These are phyloP conservation scores for Vicia faba DNA, from an alignment of 306 rosid genomes.

Conservation along the genomic window DNA sequence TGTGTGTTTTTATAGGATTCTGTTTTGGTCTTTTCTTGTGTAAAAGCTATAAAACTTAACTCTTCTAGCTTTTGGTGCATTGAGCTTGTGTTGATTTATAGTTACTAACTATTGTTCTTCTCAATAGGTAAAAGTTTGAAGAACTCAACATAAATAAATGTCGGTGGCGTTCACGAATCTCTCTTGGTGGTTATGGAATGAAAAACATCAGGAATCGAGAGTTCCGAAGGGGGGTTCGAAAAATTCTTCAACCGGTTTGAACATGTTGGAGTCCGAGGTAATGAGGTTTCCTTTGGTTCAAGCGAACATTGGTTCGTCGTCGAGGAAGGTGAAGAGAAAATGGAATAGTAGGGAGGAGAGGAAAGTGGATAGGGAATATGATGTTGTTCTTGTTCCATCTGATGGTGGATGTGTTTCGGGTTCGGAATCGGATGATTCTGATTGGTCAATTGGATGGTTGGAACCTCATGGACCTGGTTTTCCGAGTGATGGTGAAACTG, in stretches of 20 bases:
- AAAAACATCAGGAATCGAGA: constrained; percentile 74
- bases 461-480: constrained; percentile 97
- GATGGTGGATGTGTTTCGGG: constrained; percentile 89
- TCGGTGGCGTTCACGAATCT: constrained; percentile 81
- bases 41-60: constrained; percentile 20
- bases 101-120: constrained; percentile 30
- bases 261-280: constrained; percentile 69
- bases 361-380: constrained; percentile 79
- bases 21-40: constrained; percentile 27
- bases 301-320: constrained; percentile 57
- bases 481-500: constrained; percentile 77
- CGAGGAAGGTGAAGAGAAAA: constrained; percentile 80
- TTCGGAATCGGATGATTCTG: constrained; percentile 87
- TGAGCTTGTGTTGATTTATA: constrained; percentile 8
- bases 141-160: constrained; percentile 46
- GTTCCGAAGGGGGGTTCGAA: constrained; percentile 54
- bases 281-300: constrained; percentile 70
- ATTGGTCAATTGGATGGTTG: constrained; percentile 96
- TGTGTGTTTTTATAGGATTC: constrained; percentile 22
- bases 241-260: constrained; percentile 57
- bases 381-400: constrained; percentile 90
- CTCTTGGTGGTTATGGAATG: constrained; percentile 94
- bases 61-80: constrained; percentile 2
- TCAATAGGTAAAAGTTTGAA: constrained; percentile 30
- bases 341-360: constrained; percentile 89